A percentile compares a stretch with the other conserved stretches of the same genome.
phyloP scores from a whole-genome alignment of 2,329 filamentous ascomycete species.

The Tolypocladium tundrense region DNA sequence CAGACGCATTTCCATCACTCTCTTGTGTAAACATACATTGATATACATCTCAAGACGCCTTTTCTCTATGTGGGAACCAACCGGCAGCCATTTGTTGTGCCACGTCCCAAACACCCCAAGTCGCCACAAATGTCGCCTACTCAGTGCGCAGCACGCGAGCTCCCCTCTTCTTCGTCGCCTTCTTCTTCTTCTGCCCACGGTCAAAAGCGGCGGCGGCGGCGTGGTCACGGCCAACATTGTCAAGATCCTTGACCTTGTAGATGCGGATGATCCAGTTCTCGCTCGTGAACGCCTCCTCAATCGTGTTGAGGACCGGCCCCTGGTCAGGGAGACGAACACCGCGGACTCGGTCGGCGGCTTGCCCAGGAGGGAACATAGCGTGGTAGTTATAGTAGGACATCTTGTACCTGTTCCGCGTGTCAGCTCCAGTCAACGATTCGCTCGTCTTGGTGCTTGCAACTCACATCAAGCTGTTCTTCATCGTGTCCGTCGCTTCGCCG shows the following conservation, averaged over 20 bases:
- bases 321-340: slow-evolving; percentile 69
- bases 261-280: slow-evolving; percentile 99
- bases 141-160: slow-evolving; percentile 62
- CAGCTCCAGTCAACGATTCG: slow-evolving; percentile 7
- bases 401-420: slow-evolving; percentile 68
- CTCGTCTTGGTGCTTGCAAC: slow-evolving; percentile 23
- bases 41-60: slow-evolving; percentile 25
- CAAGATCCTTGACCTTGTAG: slow-evolving; percentile 98
- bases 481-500: slow-evolving; percentile 83
- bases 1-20: slow-evolving; percentile 3
- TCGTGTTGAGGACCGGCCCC: slow-evolving; percentile 72
- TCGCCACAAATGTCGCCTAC: slow-evolving; percentile 26
- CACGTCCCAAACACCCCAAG: slow-evolving; percentile 7
- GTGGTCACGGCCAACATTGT: slow-evolving; percentile 90
- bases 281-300: slow-evolving; percentile 96
- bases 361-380: slow-evolving; percentile 79
- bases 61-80: not conserved
- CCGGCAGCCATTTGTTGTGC: slow-evolving; percentile 6
- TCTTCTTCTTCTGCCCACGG: slow-evolving; percentile 77
- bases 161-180: slow-evolving; percentile 60
- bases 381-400: slow-evolving; percentile 99
- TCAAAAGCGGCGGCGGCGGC: slow-evolving; percentile 59
- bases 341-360: slow-evolving; percentile 85
- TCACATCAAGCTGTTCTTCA: slow-evolving; percentile 99
- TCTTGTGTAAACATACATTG: slow-evolving; percentile 21